These are phyloP conservation scores for Chalara sp. DNA, from an alignment of 2,329 filamentous ascomycete genomes.

Conservation along the genomic window DNA sequence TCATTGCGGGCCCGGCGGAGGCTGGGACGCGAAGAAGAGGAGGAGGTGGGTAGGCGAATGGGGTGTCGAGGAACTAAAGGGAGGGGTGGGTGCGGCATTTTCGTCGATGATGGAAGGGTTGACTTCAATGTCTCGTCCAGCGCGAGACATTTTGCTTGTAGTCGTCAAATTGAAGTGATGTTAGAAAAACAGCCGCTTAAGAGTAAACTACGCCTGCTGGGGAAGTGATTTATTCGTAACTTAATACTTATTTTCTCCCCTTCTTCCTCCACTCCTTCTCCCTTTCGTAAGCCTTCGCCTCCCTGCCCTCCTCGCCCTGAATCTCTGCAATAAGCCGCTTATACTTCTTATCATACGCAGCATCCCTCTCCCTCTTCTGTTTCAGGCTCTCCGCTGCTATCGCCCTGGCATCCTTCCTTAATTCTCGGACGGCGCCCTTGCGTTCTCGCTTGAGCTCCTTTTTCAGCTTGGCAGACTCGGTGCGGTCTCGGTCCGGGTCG, in stretches of 20 bases:
- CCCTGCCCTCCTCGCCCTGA: constrained; percentile 83
- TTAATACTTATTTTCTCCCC: constrained; percentile 40
- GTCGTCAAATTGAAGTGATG: no score
- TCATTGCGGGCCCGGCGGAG: no score
- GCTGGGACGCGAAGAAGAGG: no score
- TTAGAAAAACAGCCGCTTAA: no score
- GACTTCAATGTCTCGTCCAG: no score
- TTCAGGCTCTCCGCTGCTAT: constrained; percentile 83
- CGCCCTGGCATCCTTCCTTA: constrained; percentile 93
- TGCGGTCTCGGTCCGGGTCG: constrained; percentile 86
- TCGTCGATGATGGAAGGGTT: no score
- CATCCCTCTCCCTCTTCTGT: constrained; percentile 90
- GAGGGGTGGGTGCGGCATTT: no score
- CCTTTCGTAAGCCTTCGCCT: constrained; percentile 82
- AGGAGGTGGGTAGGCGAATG: no score
- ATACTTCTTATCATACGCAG: constrained; percentile 94
- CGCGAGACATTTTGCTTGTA: no score
- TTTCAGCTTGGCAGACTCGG: constrained; percentile 76
- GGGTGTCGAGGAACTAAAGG: no score
- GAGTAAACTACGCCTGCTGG: no score
- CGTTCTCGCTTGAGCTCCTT: constrained; percentile 90
- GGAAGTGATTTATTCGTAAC: background rate
- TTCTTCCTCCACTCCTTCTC: constrained; percentile 72
- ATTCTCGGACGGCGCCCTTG: constrained; percentile 89
- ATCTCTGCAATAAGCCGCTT: constrained; percentile 88